These are phyloP conservation scores for Linum tenue DNA, from an alignment of 345 rosid genomes.

Conservation along the genomic window DNA sequence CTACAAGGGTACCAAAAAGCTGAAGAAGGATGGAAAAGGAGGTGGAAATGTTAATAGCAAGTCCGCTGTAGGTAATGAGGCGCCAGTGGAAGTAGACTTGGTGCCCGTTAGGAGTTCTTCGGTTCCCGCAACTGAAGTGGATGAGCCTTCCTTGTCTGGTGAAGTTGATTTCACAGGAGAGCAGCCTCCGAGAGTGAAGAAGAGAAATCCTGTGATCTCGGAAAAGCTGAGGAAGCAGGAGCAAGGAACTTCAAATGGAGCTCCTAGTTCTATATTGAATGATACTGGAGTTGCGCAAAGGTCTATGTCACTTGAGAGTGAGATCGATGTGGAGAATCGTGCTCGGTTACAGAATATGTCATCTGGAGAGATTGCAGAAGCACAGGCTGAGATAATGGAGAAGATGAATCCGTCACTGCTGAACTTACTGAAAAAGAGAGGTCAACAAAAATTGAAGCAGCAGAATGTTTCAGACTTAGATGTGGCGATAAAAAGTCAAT, in stretches of 20 bases:
- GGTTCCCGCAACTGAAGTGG: slow-evolving; percentile 8
- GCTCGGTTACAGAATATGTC: slow-evolving; percentile 62
- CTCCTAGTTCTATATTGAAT: slow-evolving; percentile 23
- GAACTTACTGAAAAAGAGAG: slow-evolving; percentile 52
- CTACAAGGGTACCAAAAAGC: slow-evolving; percentile 16
- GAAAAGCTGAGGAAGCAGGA: slow-evolving; percentile 12
- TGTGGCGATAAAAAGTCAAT: slow-evolving; percentile 12
- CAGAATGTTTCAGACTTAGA: slow-evolving; percentile 28
- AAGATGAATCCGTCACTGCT: slow-evolving; percentile 70
- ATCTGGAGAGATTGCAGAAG: slow-evolving; percentile 60
- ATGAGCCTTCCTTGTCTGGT: slow-evolving; percentile 8
- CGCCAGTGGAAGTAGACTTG: slow-evolving; percentile 16
- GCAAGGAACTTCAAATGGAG: slow-evolving; percentile 10
- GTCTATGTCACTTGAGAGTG: slow-evolving; percentile 47
- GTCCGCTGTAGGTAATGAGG: slow-evolving; percentile 14
- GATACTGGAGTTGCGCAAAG: slow-evolving; percentile 24
- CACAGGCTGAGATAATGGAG: slow-evolving; percentile 71
- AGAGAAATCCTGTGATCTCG: slow-evolving; percentile 7
- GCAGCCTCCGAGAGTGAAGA: slow-evolving; percentile 10
- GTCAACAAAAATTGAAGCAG: slow-evolving; percentile 44
- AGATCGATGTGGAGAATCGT: slow-evolving; percentile 70
- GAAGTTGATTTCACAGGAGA: slow-evolving; percentile 12
- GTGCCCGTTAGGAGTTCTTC: slow-evolving; percentile 6
- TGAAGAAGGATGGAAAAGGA: slow-evolving; percentile 11
- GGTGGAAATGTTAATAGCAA: slow-evolving; percentile 7